Evolutionary conservation across 1,284 basidiomycete genomes (phyloP).

Genomic region (Uromyces viciae-fabae): DNA sequence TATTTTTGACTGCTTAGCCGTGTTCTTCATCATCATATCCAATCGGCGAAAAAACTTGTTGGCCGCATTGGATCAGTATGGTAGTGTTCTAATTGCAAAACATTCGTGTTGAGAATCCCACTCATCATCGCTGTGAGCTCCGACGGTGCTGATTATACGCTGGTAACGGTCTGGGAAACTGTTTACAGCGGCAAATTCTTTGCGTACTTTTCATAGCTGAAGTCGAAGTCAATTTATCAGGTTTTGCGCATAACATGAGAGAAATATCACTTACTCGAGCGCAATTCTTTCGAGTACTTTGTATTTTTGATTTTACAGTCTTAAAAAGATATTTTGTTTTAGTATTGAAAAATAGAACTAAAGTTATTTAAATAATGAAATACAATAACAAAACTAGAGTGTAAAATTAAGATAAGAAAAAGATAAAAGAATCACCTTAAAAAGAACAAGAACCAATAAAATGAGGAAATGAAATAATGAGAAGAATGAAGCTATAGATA

Average conservation of each 20-base stretch:
- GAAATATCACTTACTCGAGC: not conserved
- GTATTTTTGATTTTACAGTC: too few relatives aligned
- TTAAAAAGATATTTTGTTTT: too few relatives aligned
- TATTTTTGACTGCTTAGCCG: not conserved
- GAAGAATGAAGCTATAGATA: too few relatives aligned
- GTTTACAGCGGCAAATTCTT: not conserved
- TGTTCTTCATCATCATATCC: constrained; percentile 6
- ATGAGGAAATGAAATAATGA: too few relatives aligned
- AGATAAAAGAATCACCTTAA: too few relatives aligned
- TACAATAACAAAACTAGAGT: too few relatives aligned
- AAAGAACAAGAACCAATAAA: too few relatives aligned
- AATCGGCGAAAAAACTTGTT: constrained; percentile 20
- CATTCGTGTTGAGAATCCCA: not conserved
- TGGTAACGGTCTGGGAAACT: constrained; percentile 4
- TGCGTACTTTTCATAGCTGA: not conserved
- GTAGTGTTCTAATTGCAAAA: constrained; percentile 17
- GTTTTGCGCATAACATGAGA: not conserved
- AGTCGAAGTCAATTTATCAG: not conserved
- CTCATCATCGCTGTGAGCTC: constrained; percentile 23
- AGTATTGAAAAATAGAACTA: too few relatives aligned
- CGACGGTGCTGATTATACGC: not conserved
- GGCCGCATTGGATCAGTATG: not conserved
- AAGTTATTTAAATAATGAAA: too few relatives aligned
- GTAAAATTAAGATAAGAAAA: too few relatives aligned
- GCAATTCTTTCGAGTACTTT: constrained; percentile 3